Conservation (phyloP, 2,329 filamentous ascomycete species). For the Aureobasidium namibiae region DNA sequence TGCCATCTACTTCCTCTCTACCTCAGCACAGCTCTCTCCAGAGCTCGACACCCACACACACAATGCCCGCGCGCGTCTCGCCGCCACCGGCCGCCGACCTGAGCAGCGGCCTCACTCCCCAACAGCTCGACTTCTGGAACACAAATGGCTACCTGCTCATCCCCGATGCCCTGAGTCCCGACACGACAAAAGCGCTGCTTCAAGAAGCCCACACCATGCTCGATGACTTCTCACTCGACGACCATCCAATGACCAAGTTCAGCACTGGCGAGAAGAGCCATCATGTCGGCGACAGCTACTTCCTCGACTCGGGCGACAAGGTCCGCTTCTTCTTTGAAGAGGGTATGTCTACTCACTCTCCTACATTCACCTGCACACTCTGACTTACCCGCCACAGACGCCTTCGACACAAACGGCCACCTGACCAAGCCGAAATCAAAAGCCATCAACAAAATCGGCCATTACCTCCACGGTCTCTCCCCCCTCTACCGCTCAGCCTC, state of each 20-base stretch:
- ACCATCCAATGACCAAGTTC: slow-evolving; percentile 91
- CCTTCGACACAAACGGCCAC: slow-evolving; percentile 57
- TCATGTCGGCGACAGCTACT: slow-evolving; percentile 95
- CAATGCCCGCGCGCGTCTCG: slow-evolving; percentile 22
- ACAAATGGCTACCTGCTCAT: slow-evolving; percentile 86
- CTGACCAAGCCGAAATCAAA: slow-evolving; percentile 71
- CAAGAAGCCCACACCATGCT: slow-evolving; percentile 68
- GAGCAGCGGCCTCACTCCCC: slow-evolving; percentile 53
- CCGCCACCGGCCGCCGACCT: slow-evolving; percentile 19
- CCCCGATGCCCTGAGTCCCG: slow-evolving; percentile 60
- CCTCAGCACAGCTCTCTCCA: background rate
- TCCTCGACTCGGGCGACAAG: slow-evolving; percentile 82
- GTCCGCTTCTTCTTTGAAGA: slow-evolving; percentile 96
- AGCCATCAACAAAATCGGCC: slow-evolving; percentile 66
- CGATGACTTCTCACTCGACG: slow-evolving; percentile 63
- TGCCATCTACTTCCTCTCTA: background rate
- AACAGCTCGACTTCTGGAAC: slow-evolving; percentile 65
- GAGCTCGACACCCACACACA: background rate
- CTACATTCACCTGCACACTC: background rate
- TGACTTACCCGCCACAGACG: slow-evolving; percentile 42
- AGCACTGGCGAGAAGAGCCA: slow-evolving; percentile 64
- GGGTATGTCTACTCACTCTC: slow-evolving; percentile 27
- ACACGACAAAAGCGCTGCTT: slow-evolving; percentile 61
- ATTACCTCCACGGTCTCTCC: slow-evolving; percentile 41
- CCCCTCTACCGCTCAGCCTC: slow-evolving; percentile 43